These are phyloP conservation scores for Beauveria varroae DNA, from an alignment of 2,329 filamentous ascomycete genomes.

Conservation along the genomic window DNA sequence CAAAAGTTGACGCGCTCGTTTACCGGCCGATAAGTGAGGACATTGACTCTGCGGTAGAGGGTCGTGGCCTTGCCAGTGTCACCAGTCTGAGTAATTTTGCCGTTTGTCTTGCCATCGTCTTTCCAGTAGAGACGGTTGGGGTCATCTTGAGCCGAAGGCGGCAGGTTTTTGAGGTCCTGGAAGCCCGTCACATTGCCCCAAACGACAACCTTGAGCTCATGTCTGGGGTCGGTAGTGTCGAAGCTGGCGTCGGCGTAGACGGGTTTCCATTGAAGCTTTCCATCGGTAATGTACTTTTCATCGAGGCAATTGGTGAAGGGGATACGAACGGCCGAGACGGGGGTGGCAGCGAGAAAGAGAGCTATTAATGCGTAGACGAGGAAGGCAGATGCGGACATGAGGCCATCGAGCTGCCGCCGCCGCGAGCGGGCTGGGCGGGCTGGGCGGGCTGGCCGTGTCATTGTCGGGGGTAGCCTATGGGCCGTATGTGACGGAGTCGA, in stretches of 20 bases:
- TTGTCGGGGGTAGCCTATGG: not conserved
- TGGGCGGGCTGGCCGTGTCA: not conserved
- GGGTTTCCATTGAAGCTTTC: conserved; percentile 73
- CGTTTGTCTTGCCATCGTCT: conserved; percentile 51
- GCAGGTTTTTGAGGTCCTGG: conserved; percentile 48
- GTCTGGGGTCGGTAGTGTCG: conserved; percentile 49
- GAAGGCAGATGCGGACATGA: not conserved
- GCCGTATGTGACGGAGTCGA: not conserved
- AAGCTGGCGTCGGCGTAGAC: conserved; percentile 68
- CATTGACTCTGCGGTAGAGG: conserved; percentile 61
- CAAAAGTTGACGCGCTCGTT: conserved; percentile 58
- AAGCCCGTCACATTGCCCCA: conserved; percentile 89
- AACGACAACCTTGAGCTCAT: conserved; percentile 68
- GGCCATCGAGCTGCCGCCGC: not conserved
- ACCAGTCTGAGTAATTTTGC: conserved; percentile 65
- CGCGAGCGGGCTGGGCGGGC: not conserved
- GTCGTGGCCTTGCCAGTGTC: conserved; percentile 54
- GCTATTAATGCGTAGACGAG: conserved; percentile 24
- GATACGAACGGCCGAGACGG: conserved; percentile 57
- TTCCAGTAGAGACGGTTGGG: conserved; percentile 43
- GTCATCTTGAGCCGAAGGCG: conserved; percentile 41
- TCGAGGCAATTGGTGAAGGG: conserved; percentile 79
- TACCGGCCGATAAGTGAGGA: conserved; percentile 71
- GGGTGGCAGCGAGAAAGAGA: conserved; percentile 28
- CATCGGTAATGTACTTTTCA: conserved; percentile 47